Percentiles rank a stretch among this genome's conserved stretches.
Conservation (phyloP, 345 rosid species). For the Salix suchowensis region DNA sequence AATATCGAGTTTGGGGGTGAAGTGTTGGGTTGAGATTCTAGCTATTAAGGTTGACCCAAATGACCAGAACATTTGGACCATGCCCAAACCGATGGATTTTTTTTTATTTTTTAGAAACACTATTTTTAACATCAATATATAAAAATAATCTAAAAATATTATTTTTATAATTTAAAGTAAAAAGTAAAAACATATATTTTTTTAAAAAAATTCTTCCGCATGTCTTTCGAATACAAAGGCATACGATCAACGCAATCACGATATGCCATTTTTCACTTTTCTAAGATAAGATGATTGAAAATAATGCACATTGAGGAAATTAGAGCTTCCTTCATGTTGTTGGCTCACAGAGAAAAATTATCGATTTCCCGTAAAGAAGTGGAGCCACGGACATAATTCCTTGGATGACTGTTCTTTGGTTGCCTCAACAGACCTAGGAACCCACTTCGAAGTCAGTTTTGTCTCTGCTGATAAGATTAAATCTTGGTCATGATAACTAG, state of each 20-base stretch:
- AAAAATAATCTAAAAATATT: too few species aligned
- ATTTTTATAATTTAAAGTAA: too few species aligned
- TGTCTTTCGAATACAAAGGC: conserved; percentile 47
- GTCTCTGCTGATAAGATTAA: too few species aligned
- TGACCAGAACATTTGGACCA: too few species aligned
- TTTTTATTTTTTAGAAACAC: too few species aligned
- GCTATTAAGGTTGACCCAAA: too few species aligned
- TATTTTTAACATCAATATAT: too few species aligned
- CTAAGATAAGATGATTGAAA: background rate
- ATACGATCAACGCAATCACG: conserved; percentile 14
- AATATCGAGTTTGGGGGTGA: too few species aligned
- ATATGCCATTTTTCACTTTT: background rate
- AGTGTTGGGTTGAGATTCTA: too few species aligned
- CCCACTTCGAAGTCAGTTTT: background rate
- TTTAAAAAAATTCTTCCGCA: too few species aligned
- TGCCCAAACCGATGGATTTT: fast-evolving
- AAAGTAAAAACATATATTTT: too few species aligned
- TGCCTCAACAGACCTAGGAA: conserved; percentile 51
- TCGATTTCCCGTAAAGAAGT: conserved; percentile 38
- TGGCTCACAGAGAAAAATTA: conserved; percentile 31
- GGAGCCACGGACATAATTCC: conserved; percentile 42
- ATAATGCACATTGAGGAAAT: background rate
- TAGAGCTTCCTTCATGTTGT: conserved; percentile 44
- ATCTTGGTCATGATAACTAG: conserved; percentile 50
- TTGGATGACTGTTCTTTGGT: conserved; percentile 71